Evolutionary conservation across 192 early-diverging fungal species (phyloP).

Genomic region (Diversispora eburnea): DNA sequence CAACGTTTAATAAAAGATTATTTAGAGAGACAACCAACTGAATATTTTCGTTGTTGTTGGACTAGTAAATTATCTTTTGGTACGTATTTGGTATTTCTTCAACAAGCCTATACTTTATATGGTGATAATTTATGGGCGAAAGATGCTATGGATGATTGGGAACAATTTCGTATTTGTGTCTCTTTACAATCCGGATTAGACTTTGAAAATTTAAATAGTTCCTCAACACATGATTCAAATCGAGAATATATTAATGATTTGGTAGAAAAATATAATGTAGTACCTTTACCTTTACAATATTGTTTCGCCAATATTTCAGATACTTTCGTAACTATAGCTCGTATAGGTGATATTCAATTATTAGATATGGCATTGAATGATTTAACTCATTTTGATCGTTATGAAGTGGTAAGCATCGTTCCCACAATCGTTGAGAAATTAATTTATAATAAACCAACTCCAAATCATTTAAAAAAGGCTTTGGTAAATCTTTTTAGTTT

Average conservation of each 20-base stretch:
- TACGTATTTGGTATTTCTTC: not conserved
- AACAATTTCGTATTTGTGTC: slow-evolving; percentile 14
- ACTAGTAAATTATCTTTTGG: slow-evolving; percentile 17
- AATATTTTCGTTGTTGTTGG: slow-evolving; percentile 15
- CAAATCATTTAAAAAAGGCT: slow-evolving; percentile 3
- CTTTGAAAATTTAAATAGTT: not conserved
- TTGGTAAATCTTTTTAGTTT: not conserved
- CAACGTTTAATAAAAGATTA: slow-evolving; percentile 13
- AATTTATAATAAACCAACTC: slow-evolving; percentile 12
- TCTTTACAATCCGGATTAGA: slow-evolving; percentile 1
- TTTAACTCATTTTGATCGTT: slow-evolving; percentile 8
- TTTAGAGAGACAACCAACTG: not conserved
- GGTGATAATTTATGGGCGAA: slow-evolving; percentile 16
- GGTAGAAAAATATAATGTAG: not conserved
- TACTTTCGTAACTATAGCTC: slow-evolving; percentile 7
- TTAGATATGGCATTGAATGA: slow-evolving; percentile 4
- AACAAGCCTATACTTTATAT: not conserved
- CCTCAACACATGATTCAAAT: not conserved
- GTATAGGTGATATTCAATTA: slow-evolving; percentile 6
- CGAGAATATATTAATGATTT: not conserved
- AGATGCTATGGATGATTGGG: slow-evolving; percentile 17
- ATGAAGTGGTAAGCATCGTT: slow-evolving; percentile 1
- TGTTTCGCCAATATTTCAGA: not conserved
- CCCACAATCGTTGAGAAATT: slow-evolving; percentile 3
- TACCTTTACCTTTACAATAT: slow-evolving; percentile 11